A percentile compares a stretch with the other conserved stretches of the same genome.
phyloP scores from a whole-genome alignment of 2,329 filamentous ascomycete species.

The Aspergillus sergii region DNA sequence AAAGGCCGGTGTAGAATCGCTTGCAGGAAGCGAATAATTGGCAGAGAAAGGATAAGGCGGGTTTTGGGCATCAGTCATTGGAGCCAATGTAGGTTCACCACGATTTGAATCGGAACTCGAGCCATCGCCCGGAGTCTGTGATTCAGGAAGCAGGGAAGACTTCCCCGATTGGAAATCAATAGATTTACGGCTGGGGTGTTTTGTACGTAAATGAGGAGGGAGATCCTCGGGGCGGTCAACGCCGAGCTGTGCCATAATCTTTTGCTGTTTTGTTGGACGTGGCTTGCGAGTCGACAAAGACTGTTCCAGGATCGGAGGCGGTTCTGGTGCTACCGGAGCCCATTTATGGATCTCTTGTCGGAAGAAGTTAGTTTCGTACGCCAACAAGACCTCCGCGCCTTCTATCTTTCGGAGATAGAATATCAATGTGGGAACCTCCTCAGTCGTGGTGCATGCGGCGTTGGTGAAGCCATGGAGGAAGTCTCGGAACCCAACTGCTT shows the following conservation, averaged over 20 bases:
- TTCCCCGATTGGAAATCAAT: conserved; percentile 47
- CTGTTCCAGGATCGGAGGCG: conserved; percentile 82
- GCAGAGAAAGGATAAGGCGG: conserved; percentile 42
- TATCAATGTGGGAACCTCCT: conserved; percentile 84
- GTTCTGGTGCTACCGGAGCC: conserved; percentile 82
- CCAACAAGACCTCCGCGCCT: conserved; percentile 88
- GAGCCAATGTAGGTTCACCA: conserved; percentile 37
- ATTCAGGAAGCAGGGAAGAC: conserved; percentile 31
- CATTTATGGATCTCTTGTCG: conserved; percentile 93
- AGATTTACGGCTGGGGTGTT: conserved; percentile 73
- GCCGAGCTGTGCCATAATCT: conserved; percentile 84
- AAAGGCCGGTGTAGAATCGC: conserved; percentile 41
- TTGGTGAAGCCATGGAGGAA: conserved; percentile 82
- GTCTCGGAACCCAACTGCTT: conserved; percentile 79
- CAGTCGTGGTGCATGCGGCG: conserved; percentile 75
- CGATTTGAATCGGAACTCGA: conserved; percentile 33
- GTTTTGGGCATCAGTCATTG: conserved; percentile 32
- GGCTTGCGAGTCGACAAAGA: conserved; percentile 94
- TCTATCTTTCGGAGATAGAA: conserved; percentile 98
- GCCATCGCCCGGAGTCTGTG: conserved; percentile 33
- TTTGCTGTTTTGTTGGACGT: conserved; percentile 93
- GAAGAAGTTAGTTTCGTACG: conserved; percentile 97
- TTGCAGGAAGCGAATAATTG: conserved; percentile 40
- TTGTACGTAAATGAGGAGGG: conserved; percentile 78
- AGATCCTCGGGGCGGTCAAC: conserved; percentile 90